Base-by-base conservation (phyloP, 208 protist genomes). In the Leishmania gerbilli region DNA sequence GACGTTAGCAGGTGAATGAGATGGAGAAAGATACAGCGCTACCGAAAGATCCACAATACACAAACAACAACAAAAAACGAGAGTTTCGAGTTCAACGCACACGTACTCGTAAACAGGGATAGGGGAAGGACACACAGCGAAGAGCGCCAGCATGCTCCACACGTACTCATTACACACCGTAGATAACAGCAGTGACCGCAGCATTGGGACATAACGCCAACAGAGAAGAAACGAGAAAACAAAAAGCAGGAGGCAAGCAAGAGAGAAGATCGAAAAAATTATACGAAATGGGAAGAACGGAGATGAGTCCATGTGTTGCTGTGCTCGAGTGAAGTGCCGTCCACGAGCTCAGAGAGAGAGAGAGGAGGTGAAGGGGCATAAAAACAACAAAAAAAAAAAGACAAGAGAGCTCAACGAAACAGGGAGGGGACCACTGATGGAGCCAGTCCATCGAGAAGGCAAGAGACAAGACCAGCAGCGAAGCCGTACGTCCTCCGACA, bases 101-200 rank as follows among this genome's bases (percentile, higher is more conserved):
- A 65, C 75, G 24, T 13, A 69, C 74, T 68, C 47, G 21, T 68
- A 37, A 31, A 40, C 24, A 65, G 40, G 31, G 58, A 34, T 17
- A 76, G 71, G 58, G 74, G 55, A 71, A 79, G 64, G 13, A 47
- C 45, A 47, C 71, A 58, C 24, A 58, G 21, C 40, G 45, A 55
- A 71, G 40, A 69, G 37, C 9, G 68, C n/a, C 37, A 34, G 21
- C 7, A 53, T 53, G 68, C 45, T n/a, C 45, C 45, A 51, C 37
- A 31, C 19, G 27, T 21, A 31, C 68, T 34, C 17, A 47, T 9
- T 8, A 51, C 45, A 56, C 42, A 69, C 42, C 27, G 17, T 27
- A 79, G 24, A 72, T 58, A 79, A 21, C 77, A 75, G 45, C 27
- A 68, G 27, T n/a, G 5, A 11, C 9, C 53, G 51, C 31, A 62